phyloP scores from a whole-genome alignment of 352 stramenopile genomes.

The Globisporangium canariense region DNA sequence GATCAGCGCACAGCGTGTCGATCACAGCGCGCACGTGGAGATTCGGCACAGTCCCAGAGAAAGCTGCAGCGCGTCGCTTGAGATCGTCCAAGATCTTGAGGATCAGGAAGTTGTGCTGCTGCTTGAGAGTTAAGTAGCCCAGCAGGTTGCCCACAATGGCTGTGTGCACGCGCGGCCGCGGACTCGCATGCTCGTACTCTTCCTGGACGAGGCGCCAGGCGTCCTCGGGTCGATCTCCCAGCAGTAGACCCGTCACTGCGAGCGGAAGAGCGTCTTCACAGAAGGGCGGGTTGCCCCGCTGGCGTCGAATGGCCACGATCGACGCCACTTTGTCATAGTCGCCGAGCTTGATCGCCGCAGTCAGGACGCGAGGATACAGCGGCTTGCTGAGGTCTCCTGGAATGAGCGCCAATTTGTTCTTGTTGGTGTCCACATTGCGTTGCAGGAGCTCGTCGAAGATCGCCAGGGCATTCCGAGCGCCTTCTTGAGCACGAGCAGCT shows the following conservation, averaged over 20 bases:
- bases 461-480: background rate
- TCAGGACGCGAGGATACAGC: constrained; percentile 11
- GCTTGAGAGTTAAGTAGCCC: constrained; percentile 2
- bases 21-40: constrained; percentile 5
- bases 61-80: background rate
- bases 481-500: background rate
- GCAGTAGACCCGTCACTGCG: constrained; percentile 10
- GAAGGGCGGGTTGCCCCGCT: constrained; percentile 5
- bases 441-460: constrained; percentile 12
- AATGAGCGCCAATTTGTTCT: background rate
- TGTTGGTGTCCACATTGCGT: background rate
- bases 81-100: constrained; percentile 13
- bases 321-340: background rate
- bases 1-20: constrained; percentile 13
- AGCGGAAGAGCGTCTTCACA: constrained; percentile 9
- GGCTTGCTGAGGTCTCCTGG: background rate
- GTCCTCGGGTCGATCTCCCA: background rate
- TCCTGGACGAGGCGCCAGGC: constrained; percentile 13
- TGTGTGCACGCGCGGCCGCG: background rate
- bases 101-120: background rate
- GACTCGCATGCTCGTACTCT: constrained; percentile 10
- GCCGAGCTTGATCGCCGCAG: constrained; percentile 5
- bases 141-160: constrained; percentile 6
- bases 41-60: constrained; percentile 6
- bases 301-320: background rate